Conservation (phyloP, 2,329 filamentous ascomycete species). For the Biscogniauxia marginata region DNA sequence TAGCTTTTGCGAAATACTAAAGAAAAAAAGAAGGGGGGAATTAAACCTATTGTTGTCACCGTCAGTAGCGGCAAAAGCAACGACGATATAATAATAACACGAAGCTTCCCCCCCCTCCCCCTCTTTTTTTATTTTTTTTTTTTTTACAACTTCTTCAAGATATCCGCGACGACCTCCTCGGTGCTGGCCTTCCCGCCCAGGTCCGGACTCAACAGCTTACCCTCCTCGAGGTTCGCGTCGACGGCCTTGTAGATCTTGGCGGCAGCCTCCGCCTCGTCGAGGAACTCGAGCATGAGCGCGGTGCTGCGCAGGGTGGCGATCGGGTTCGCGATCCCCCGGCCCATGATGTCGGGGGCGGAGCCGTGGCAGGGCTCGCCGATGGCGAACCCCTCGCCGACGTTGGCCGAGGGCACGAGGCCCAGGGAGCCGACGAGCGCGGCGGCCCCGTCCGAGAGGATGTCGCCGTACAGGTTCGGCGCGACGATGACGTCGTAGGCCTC, state of each 20-base stretch:
- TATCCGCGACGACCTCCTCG: slow-evolving; percentile 81
- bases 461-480: slow-evolving; percentile 94
- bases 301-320: slow-evolving; percentile 91
- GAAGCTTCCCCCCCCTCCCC: slow-evolving; percentile 5
- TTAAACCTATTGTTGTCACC: not conserved
- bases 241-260: slow-evolving; percentile 89
- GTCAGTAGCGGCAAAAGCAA: not conserved
- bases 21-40: not conserved
- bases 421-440: slow-evolving; percentile 90
- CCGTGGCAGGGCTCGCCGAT: slow-evolving; percentile 99
- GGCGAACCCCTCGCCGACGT: slow-evolving; percentile 90
- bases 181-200: slow-evolving; percentile 86
- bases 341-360: slow-evolving; percentile 92
- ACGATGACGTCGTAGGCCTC: slow-evolving; percentile 96
- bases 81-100: slow-evolving; percentile 17
- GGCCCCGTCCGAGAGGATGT: slow-evolving; percentile 93
- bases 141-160: slow-evolving; percentile 73
- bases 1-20: not conserved
- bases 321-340: slow-evolving; percentile 89
- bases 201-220: slow-evolving; percentile 79
- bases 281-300: slow-evolving; percentile 94
- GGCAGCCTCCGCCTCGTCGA: slow-evolving; percentile 82
- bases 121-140: slow-evolving; percentile 2
- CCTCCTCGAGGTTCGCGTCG: slow-evolving; percentile 84
- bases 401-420: slow-evolving; percentile 90